Percentiles rank a stretch among this genome's conserved stretches.
phyloP scores from a whole-genome alignment of 257 asterid genomes.

The Paraleonurus japonicus region DNA sequence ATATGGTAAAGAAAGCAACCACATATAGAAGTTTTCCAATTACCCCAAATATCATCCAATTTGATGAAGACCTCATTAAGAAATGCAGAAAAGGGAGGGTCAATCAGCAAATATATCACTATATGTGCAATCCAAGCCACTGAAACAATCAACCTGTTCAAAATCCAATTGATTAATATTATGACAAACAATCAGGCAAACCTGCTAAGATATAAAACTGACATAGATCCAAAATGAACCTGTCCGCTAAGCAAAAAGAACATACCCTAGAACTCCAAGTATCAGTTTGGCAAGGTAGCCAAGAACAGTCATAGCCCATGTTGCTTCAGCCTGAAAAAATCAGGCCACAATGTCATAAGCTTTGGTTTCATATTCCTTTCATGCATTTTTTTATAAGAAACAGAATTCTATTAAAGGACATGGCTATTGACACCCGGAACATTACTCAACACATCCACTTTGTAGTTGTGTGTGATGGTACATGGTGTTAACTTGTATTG shows the following conservation, averaged over 20 bases:
- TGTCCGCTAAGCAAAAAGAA: constrained; percentile 5
- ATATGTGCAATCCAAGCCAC: constrained; percentile 94
- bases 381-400: background rate
- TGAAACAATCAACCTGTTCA: constrained; percentile 81
- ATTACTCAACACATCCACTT: too few species aligned
- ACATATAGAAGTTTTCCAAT: constrained; percentile 6
- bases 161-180: constrained; percentile 13
- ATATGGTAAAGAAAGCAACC: constrained; percentile 14
- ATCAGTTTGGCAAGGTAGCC: constrained; percentile 85
- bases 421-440: too few species aligned
- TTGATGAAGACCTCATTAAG: constrained; percentile 83
- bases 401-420: too few species aligned
- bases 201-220: background rate
- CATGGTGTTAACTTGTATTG: too few species aligned
- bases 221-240: constrained; percentile 3
- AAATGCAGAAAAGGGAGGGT: constrained; percentile 84
- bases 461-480: too few species aligned
- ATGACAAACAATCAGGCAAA: constrained; percentile 13
- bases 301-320: constrained; percentile 91
- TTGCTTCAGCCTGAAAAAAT: constrained; percentile 74
- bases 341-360: constrained; percentile 8
- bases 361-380: background rate
- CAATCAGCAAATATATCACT: constrained; percentile 74
- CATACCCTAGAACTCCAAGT: constrained; percentile 81
- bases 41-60: constrained; percentile 90